These are phyloP conservation scores for Diplodia scrobiculata DNA, from an alignment of 2,329 filamentous ascomycete genomes.

Conservation along the genomic window DNA sequence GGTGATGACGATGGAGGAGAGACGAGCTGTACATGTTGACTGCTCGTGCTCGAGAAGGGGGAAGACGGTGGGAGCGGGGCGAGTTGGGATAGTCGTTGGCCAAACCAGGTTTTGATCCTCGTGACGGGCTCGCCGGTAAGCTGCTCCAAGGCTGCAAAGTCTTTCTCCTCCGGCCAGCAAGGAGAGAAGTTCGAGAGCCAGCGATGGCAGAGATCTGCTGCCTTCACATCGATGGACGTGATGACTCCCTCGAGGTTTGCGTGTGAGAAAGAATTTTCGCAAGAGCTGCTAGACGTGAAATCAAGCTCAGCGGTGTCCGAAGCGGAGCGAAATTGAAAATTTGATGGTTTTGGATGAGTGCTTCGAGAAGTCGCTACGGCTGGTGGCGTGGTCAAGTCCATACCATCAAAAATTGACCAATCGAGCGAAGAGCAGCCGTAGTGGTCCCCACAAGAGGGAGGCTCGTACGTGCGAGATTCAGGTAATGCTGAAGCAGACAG, in stretches of 20 bases:
- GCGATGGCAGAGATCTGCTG: slow-evolving; percentile 4
- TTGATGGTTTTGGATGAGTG: not conserved
- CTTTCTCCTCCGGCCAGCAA: slow-evolving; percentile 14
- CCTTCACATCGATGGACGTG: not conserved
- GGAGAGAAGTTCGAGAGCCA: slow-evolving; percentile 4
- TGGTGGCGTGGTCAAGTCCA: not conserved
- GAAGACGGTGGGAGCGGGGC: not conserved
- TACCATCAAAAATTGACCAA: not conserved
- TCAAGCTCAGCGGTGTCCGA: not conserved
- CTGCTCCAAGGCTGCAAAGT: slow-evolving; percentile 4
- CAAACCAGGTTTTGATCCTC: slow-evolving; percentile 8
- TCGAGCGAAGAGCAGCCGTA: not conserved
- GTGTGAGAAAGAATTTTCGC: not conserved
- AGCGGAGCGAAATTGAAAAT: not conserved
- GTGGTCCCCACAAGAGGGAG: not conserved
- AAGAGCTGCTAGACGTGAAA: not conserved
- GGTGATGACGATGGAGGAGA: not conserved
- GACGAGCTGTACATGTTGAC: not conserved
- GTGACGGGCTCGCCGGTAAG: not conserved
- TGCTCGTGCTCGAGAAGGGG: not conserved
- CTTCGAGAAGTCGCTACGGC: not conserved
- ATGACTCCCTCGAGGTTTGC: not conserved
- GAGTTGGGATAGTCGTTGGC: slow-evolving; percentile 2
- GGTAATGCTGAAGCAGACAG: not conserved
- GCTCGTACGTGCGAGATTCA: not conserved